phyloP scores from a whole-genome alignment of 179 eudicot species.

The Camellia oleifera region DNA sequence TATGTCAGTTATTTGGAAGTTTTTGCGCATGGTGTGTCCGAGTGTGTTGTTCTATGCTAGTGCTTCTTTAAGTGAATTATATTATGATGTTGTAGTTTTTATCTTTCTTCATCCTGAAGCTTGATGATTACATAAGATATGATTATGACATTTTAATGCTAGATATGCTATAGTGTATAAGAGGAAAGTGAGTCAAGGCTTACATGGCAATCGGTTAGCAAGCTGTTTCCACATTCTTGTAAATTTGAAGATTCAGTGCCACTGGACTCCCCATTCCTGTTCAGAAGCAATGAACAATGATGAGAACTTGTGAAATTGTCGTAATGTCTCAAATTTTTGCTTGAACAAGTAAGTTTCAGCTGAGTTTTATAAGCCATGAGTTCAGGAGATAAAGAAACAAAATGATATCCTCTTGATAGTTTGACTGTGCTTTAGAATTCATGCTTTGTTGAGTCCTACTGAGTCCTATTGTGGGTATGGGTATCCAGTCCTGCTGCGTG shows the following conservation, averaged over 20 bases:
- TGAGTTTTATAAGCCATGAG: background rate
- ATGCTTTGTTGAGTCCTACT: background rate
- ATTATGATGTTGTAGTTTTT: background rate
- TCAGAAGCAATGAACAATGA: conserved; percentile 12
- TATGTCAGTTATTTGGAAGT: background rate
- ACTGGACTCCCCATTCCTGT: conserved; percentile 20
- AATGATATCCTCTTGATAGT: background rate
- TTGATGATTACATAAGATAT: background rate
- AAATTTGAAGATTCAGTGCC: conserved; percentile 17
- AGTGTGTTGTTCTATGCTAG: background rate
- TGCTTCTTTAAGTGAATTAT: background rate
- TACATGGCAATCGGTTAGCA: conserved; percentile 22
- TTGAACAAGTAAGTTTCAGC: background rate
- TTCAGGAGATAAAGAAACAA: background rate
- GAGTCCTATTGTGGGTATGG: too few species aligned
- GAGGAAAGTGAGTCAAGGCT: conserved; percentile 14
- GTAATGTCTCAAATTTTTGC: background rate
- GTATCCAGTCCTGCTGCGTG: too few species aligned
- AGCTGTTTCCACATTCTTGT: conserved; percentile 16
- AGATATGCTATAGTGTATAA: background rate
- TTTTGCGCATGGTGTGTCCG: background rate
- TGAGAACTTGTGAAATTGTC: conserved; percentile 11
- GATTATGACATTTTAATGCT: background rate
- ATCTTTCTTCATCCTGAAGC: conserved; percentile 3
- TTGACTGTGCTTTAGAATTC: background rate